Percentiles rank a stretch among this genome's conserved stretches.
Conservation (phyloP, 495 filamentous ascomycete genomes). For the Baudoinia panamericana region DNA sequence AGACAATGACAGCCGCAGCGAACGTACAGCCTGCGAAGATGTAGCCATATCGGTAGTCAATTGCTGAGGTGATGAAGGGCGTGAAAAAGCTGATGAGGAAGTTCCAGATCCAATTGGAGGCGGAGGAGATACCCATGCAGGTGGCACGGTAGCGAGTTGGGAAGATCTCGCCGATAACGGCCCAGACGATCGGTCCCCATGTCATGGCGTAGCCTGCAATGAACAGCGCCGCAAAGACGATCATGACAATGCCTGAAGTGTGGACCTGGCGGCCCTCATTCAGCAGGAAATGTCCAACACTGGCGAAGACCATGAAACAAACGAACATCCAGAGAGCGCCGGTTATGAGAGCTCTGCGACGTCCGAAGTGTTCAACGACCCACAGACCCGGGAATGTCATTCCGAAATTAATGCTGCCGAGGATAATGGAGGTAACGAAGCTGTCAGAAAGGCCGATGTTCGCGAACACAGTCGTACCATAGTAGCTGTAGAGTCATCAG, state of each 20-base stretch:
- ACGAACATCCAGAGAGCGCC: conserved; percentile 28
- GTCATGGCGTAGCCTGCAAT: conserved; percentile 44
- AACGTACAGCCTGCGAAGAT: conserved; percentile 64
- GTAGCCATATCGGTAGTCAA: conserved; percentile 66
- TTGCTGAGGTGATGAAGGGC: conserved; percentile 55
- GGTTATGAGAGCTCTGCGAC: conserved; percentile 24
- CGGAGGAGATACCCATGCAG: conserved; percentile 35
- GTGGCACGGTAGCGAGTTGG: conserved; percentile 62
- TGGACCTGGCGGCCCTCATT: conserved; percentile 11
- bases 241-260: conserved; percentile 55
- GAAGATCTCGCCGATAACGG: conserved; percentile 68
- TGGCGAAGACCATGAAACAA: conserved; percentile 31
- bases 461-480: conserved; percentile 28
- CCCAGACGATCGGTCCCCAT: conserved; percentile 80
- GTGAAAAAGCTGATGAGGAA: conserved; percentile 81
- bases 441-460: conserved; percentile 23
- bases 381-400: conserved; percentile 29
- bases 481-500: conserved; percentile 16
- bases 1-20: conserved; percentile 50
- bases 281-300: conserved; percentile 28
- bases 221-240: conserved; percentile 64
- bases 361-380: conserved; percentile 30
- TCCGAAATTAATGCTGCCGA: conserved; percentile 26
- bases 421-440: conserved; percentile 22
- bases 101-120: conserved; percentile 83